Base-by-base conservation (phyloP, 495 filamentous ascomycete species). In the Glonium stellatum region DNA sequence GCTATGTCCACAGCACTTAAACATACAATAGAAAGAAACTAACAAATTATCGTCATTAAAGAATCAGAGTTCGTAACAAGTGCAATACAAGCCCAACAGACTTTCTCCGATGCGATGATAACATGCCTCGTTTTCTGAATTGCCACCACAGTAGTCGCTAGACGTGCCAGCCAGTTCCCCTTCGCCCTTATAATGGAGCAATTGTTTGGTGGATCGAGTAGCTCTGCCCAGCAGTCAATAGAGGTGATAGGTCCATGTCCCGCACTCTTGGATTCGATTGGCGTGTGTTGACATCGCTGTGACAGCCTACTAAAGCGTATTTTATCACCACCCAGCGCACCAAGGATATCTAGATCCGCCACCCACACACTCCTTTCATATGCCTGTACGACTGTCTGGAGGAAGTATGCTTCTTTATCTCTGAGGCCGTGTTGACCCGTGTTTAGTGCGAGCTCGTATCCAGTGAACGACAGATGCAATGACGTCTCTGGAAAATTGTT, bases 381-480 rank as follows among this genome's bases (percentile, higher is more conserved):
- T 0, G 75, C 67, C 1, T 67, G 70, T 21, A 76, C 53, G 0
- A 73, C 41, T 0, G 69, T 56, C 44, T 77, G 74, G 0, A 76
- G 53, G 21, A 70, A 59, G 31, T 60, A 69, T 0, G 61, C 52
- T 35, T 71, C 70, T 5, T 62, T 39, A 49, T 71, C 69, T 47
- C 62, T 59, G 1, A 39, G 54, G 3, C 69, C 70, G 5, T 63
- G 60, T 13, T 44, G 49, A 1, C 56, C 55, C 11, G 50, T 52
- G 35, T 68, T 57, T 0, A 76, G 5, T 0, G 74, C 67, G 10
- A 72, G 25, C 21, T 63, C 50, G 25, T 58, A 73, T 0, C 60
- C 63, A 0, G 76, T 78, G 63, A 77, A 76, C 5, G 71, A 74
- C 0, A 78, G 57, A 58, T 77, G 76, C 5, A 78, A 54, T 0